A percentile compares a stretch with the other conserved stretches of the same genome.
These are phyloP conservation scores for Zasmidium citrigriseum DNA, from an alignment of 2,329 filamentous ascomycete species.

Conservation along the genomic window DNA sequence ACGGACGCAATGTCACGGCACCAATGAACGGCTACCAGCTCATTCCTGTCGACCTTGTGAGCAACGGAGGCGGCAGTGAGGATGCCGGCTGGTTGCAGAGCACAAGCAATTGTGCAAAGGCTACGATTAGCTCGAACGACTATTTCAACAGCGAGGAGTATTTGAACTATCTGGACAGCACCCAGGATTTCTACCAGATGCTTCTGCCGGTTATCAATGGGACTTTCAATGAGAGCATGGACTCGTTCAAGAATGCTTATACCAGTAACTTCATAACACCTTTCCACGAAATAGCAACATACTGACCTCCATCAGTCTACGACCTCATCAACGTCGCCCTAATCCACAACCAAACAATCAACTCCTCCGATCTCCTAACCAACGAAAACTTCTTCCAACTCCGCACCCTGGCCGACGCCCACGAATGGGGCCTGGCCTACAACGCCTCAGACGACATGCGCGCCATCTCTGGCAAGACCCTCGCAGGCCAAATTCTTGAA, in stretches of 20 bases:
- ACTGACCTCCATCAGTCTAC: slow-evolving; percentile 45
- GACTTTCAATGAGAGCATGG: slow-evolving; percentile 51
- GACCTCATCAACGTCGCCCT: slow-evolving; percentile 64
- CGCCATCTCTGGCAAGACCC: slow-evolving; percentile 50
- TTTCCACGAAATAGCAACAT: neutral
- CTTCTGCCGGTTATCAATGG: slow-evolving; percentile 55
- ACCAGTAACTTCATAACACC: slow-evolving; percentile 53
- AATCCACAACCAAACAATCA: slow-evolving; percentile 65
- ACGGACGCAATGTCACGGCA: slow-evolving; percentile 65
- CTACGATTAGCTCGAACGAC: slow-evolving; percentile 58
- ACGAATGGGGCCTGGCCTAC: slow-evolving; percentile 83
- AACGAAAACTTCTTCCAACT: slow-evolving; percentile 62
- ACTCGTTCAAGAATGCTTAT: slow-evolving; percentile 65
- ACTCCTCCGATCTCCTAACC: slow-evolving; percentile 60
- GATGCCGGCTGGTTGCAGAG: slow-evolving; percentile 61
- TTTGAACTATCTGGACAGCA: slow-evolving; percentile 48
- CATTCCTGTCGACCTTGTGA: slow-evolving; percentile 70
- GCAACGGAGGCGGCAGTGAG: slow-evolving; percentile 62
- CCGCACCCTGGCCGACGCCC: slow-evolving; percentile 71
- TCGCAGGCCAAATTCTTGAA: slow-evolving; percentile 48
- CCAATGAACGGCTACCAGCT: slow-evolving; percentile 83
- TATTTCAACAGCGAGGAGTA: slow-evolving; percentile 59
- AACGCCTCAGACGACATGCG: slow-evolving; percentile 59
- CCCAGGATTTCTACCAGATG: slow-evolving; percentile 55
- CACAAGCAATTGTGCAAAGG: slow-evolving; percentile 56